Percentiles rank a stretch among this genome's conserved stretches.
These are phyloP conservation scores for Xylariaceae sp. DNA, from an alignment of 2,329 filamentous ascomycete genomes.

Conservation along the genomic window DNA sequence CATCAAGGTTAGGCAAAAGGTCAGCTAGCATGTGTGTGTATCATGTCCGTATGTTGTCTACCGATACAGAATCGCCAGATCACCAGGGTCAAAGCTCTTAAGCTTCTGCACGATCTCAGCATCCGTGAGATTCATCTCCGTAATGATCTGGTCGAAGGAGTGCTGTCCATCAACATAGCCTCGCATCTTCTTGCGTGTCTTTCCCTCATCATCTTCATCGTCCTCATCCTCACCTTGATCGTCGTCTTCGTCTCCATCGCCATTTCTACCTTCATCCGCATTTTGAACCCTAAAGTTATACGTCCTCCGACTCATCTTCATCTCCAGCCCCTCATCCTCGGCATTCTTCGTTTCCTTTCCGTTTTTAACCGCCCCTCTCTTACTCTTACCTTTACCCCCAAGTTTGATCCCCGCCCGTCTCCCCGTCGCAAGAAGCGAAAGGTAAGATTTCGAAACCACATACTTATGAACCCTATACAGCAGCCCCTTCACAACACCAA, in stretches of 20 bases:
- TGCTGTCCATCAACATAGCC: constrained; percentile 77
- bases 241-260: constrained; percentile 17
- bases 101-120: constrained; percentile 73
- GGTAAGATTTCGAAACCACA: constrained; percentile 72
- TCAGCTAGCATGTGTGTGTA: no score
- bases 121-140: constrained; percentile 74
- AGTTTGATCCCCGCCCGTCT: constrained; percentile 44
- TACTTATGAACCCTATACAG: constrained; percentile 94
- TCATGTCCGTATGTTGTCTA: no score
- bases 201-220: constrained; percentile 35
- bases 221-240: constrained; percentile 33
- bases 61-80: constrained; percentile 61
- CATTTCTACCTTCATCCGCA: not conserved
- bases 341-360: not conserved
- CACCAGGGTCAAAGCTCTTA: constrained; percentile 61
- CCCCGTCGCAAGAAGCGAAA: constrained; percentile 63
- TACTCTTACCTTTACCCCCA: constrained; percentile 38
- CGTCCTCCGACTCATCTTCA: constrained; percentile 22
- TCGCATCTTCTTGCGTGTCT: constrained; percentile 53
- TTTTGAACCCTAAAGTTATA: not conserved
- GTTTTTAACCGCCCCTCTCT: not conserved
- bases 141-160: constrained; percentile 83
- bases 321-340: constrained; percentile 23
- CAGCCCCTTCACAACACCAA: constrained; percentile 94
- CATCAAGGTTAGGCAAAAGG: no score